Base-by-base conservation (phyloP, 2,329 filamentous ascomycete species). In the Aspergillus flavus region DNA sequence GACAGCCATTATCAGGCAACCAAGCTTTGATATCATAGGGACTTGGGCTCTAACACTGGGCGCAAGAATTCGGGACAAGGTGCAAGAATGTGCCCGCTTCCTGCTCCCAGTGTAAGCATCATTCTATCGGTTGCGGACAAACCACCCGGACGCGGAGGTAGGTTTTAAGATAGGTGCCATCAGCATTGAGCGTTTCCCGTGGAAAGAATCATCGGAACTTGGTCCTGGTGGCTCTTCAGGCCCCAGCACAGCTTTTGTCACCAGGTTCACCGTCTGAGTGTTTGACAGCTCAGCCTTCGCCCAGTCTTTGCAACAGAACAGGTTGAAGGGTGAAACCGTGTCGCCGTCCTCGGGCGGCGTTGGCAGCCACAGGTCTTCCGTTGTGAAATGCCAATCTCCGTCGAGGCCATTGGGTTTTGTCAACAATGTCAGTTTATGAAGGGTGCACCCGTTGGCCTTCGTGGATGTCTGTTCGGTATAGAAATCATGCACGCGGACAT, bases 401-500 rank as follows among this genome's bases (percentile, higher is more conserved):
- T 32, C 48, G 16, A 52, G 26, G 3, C 60, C 53, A 28, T 58
- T 26, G 19, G 66, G 66, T 3, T 62, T 65, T 10, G 61, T 68
- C 10, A 55, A 45, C 23, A 69, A 64, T 0, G 61, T 64, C 16
- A 69, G 45, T 6, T 50, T 55, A 56, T 64, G 61, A 3, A 61
- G 23, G 5, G 63, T 56, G 45, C 21, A 21, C 0, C 56, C 61
- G 2, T 46, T 41, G 1, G 43, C 46, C 12, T 23, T 30, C 16
- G 30, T 50, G 2, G 54, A 32, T 12, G 43, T 43, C n/a, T 48
- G 41, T 2, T 45, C 34, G 1, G 64, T 61, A 7, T 57, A 57
- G 45, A 69, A 66, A 36, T 66, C 61, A 46, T 68, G 61, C 3
- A 70, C 62, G 3, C 63, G 66, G 4, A 50, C 57, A 28, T 57